Conservation (phyloP, 1,284 basidiomycete genomes). For the Pterulicium gracile region DNA sequence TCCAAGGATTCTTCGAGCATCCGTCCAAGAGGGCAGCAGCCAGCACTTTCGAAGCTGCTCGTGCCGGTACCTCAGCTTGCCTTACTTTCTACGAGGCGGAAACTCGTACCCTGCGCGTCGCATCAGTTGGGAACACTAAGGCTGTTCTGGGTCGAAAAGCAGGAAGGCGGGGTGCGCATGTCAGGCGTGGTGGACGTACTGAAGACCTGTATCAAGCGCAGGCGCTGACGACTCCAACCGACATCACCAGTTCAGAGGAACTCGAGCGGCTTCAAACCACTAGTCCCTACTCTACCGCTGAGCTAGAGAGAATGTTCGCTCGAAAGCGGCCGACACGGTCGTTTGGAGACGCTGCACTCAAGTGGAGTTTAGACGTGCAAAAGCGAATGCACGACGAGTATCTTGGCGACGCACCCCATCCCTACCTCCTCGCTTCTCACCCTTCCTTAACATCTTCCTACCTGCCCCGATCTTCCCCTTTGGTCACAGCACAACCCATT, state of each 20-base stretch:
- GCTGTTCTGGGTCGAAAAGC: not conserved
- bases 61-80: not conserved
- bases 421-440: constrained; percentile 11
- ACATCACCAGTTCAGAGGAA: not conserved
- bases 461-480: constrained; percentile 25
- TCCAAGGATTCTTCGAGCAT: not conserved
- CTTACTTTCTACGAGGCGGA: not conserved
- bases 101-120: not conserved
- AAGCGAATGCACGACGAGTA: constrained; percentile 16
- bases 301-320: not conserved
- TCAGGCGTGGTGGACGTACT: not conserved
- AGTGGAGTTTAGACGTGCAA: constrained; percentile 23
- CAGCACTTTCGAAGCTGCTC: not conserved
- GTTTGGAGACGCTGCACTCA: constrained; percentile 24
- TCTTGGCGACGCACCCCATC: constrained; percentile 15
- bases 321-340: constrained; percentile 13
- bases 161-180: not conserved
- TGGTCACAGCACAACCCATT: constrained; percentile 49
- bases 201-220: not conserved
- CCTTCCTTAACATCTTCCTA: constrained; percentile 5
- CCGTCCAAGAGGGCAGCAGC: not conserved
- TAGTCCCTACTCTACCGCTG: not conserved
- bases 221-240: not conserved
- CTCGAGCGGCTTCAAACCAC: not conserved
- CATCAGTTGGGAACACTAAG: not conserved